Evolutionary conservation across 768 basidiomycete species (phyloP).

Genomic region (Leucosporidium scottii): DNA sequence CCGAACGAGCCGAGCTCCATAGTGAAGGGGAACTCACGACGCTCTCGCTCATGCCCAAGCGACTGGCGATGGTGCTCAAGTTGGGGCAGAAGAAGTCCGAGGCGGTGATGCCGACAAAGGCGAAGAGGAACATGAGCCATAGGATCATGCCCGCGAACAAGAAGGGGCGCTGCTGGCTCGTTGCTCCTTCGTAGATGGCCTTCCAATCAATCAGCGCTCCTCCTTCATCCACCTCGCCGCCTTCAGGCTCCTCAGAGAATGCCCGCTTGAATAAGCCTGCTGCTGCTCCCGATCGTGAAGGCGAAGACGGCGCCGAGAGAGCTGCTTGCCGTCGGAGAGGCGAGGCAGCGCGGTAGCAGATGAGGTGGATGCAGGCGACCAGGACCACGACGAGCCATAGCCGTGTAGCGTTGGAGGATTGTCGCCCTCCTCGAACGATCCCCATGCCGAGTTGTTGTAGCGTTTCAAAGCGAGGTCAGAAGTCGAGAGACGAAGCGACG

Average conservation of each 20-base stretch:
- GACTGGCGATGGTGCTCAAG: slow-evolving; percentile 68
- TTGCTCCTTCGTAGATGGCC: background rate
- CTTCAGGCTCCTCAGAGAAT: no score
- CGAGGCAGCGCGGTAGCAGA: slow-evolving; percentile 2
- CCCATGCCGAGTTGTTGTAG: no score
- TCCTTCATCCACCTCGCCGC: background rate
- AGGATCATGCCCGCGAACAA: slow-evolving; percentile 58
- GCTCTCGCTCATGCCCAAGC: slow-evolving; percentile 82
- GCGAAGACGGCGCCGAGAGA: background rate
- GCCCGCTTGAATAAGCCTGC: no score
- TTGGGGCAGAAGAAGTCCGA: slow-evolving; percentile 98
- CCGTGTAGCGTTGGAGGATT: background rate
- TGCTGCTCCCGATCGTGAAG: background rate
- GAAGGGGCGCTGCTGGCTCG: slow-evolving; percentile 46
- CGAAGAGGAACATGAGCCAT: slow-evolving; percentile 89
- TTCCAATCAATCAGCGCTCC: slow-evolving; percentile 27
- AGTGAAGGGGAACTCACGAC: slow-evolving; percentile 43
- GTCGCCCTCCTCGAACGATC: no score
- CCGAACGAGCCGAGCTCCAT: background rate
- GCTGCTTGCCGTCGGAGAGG: background rate
- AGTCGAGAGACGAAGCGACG: no score
- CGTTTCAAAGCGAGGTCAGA: no score
- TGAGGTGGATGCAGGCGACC: background rate
- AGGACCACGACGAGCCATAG: slow-evolving; percentile 2
- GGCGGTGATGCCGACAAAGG: slow-evolving; percentile 86